Evolutionary conservation across 2,329 filamentous ascomycete genomes (phyloP), one percentile per base, ranked within the genome.

Genomic region (Colletotrichum viniferum): DNA sequence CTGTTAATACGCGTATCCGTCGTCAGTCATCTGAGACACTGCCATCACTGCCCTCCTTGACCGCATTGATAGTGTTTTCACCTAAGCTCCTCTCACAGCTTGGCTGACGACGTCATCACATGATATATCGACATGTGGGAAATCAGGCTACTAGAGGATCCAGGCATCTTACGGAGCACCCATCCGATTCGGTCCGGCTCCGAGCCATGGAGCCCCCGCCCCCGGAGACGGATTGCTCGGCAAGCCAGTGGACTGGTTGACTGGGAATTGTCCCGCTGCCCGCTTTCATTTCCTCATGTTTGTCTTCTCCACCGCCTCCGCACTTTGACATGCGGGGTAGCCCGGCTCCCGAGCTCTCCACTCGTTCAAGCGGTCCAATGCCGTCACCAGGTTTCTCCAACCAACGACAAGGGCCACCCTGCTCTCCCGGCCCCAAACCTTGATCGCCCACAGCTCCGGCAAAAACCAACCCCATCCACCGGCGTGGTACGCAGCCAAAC

Each of bases 331-430:
- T 75, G 73, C 73, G 73, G 73, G 69, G 63, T 68, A 73, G 32
- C 43, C 69, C 56, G 26, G 34, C 52, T 48, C 26, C 18, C 8
- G n/a, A 71, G 38, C 55, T 68, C 73, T 55, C 68, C 73, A 72
- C 73, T 32, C 63, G 63, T 68, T 75, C 73, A 75, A 75, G 73
- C 73, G 73, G 62, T 24, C 73, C 73, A 75, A 75, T 75, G 63
- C 69, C 69, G 69, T 75, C 62, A 63, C 4, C 4, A 26, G 4
- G 26, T 4, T 48, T 32, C 69, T 52, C 61, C 48, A 56, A 56
- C 7, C 30, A 64, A 28, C n/a, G 10, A 61, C 36, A 56, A 63
- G 34, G 38, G 36, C 38, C 69, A 14, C 43, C 43, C 43, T 55
- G 63, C 34, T 18, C 21, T 13, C 18, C 56, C 69, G 38, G 56